Evolutionary conservation across 306 rosid genomes (phyloP).

Genomic region (Cucumis sativus): DNA sequence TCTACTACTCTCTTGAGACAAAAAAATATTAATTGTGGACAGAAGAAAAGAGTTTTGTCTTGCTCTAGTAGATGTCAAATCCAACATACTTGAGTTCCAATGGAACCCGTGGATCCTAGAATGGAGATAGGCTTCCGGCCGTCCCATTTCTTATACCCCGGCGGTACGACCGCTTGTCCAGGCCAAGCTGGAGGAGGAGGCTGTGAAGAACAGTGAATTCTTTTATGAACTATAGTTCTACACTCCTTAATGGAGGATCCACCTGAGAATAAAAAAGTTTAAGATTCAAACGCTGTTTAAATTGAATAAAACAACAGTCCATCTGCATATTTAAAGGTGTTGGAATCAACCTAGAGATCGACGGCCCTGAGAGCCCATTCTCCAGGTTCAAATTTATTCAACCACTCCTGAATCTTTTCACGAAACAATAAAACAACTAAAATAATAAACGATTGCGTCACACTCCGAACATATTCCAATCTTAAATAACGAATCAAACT

Average conservation of each 20-base stretch:
- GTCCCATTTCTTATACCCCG: constrained; percentile 46
- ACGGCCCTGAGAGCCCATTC: background rate
- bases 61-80: background rate
- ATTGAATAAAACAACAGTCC: background rate
- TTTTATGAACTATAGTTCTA: constrained; percentile 21
- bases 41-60: background rate
- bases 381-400: background rate
- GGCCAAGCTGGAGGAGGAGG: constrained; percentile 94
- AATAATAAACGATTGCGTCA: background rate
- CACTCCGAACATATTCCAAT: background rate
- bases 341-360: background rate
- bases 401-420: background rate
- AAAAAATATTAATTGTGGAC: background rate
- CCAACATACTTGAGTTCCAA: constrained; percentile 82
- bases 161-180: constrained; percentile 63
- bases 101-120: constrained; percentile 85
- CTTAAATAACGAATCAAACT: background rate
- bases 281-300: constrained; percentile 5
- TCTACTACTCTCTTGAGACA: background rate
- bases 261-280: constrained; percentile 24
- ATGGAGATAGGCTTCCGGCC: constrained; percentile 91
- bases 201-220: constrained; percentile 51
- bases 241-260: constrained; percentile 41
- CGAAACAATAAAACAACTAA: background rate
- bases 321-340: background rate